Conservation (phyloP, 192 early-diverging fungal genomes). For the Allomyces arbusculus region DNA sequence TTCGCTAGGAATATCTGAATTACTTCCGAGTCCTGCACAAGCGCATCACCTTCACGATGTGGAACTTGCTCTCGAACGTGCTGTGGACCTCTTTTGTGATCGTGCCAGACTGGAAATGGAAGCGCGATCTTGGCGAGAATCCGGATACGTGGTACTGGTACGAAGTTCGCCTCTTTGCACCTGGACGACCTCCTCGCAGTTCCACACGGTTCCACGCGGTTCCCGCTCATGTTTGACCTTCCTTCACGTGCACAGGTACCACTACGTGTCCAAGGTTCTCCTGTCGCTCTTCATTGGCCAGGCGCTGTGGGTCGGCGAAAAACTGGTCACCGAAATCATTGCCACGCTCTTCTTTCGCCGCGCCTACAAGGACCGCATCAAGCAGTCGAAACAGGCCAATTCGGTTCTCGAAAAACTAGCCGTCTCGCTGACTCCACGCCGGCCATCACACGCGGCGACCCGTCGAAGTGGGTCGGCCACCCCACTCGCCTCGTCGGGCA, state of each 20-base stretch:
- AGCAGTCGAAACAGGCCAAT: conserved; percentile 5
- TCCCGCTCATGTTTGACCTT: too few relatives aligned
- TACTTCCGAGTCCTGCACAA: neutral
- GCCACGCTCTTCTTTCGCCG: conserved; percentile 42
- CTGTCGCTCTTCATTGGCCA: conserved; percentile 22
- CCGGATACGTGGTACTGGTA: too few relatives aligned
- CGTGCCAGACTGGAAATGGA: neutral
- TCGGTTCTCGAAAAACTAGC: neutral
- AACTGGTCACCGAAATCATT: conserved; percentile 36
- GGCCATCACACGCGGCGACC: too few relatives aligned
- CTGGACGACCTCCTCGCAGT: too few relatives aligned
- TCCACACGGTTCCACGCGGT: too few relatives aligned
- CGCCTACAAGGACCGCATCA: conserved; percentile 41
- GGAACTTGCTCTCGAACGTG: neutral
- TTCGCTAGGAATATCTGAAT: neutral
- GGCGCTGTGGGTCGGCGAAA: conserved; percentile 29
- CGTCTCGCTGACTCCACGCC: neutral
- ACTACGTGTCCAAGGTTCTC: conserved; percentile 3
- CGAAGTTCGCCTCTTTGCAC: too few relatives aligned
- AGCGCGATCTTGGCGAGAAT: neutral
- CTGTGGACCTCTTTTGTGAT: neutral
- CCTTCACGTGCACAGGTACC: too few relatives aligned
- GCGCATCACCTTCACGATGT: neutral
- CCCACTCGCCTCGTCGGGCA: neutral
- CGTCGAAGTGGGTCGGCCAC: neutral